Percentiles rank a stretch among this genome's conserved stretches.
phyloP scores from a whole-genome alignment of 2,329 filamentous ascomycete genomes.

The Hypomyces perniciosus region DNA sequence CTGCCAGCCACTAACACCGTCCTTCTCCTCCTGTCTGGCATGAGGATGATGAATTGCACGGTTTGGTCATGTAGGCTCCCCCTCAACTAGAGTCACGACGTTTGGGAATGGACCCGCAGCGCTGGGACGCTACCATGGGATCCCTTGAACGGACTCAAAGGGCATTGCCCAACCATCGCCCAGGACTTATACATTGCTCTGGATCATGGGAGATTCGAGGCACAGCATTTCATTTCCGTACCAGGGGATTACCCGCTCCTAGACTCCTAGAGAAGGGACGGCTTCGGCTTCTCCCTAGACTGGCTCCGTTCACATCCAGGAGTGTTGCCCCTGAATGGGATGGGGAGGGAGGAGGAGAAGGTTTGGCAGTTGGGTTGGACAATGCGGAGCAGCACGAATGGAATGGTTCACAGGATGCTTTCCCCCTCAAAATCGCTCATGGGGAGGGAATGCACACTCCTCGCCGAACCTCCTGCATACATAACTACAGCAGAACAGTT shows the following conservation, averaged over 20 bases:
- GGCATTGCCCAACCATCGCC: slow-evolving; percentile 25
- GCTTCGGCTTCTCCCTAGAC: slow-evolving; percentile 14
- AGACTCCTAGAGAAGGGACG: slow-evolving; percentile 1
- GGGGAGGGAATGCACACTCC: slow-evolving; percentile 1
- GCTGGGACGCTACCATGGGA: slow-evolving; percentile 14
- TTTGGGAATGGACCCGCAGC: slow-evolving; percentile 19
- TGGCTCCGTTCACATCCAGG: slow-evolving; percentile 3
- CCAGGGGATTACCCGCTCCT: slow-evolving; percentile 18
- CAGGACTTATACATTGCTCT: slow-evolving; percentile 17
- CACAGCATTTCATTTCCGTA: slow-evolving; percentile 12
- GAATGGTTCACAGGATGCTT: slow-evolving; percentile 4
- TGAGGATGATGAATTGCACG: slow-evolving; percentile 1
- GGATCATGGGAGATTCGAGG: slow-evolving; percentile 1
- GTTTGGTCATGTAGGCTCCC: slow-evolving; percentile 14
- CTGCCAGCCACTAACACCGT: slow-evolving; percentile 14
- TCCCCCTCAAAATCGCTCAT: slow-evolving; percentile 9
- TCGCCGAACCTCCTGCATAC: slow-evolving; percentile 1
- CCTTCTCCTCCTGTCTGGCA: slow-evolving; percentile 5
- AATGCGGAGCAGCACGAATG: slow-evolving; percentile 3
- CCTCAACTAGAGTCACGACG: slow-evolving; percentile 15
- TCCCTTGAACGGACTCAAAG: slow-evolving; percentile 13
- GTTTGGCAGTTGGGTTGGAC: not conserved
- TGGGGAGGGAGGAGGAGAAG: slow-evolving; percentile 3
- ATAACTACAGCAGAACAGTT: not conserved
- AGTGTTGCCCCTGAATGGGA: not conserved